Evolutionary conservation across 441 rosid species (phyloP).

Genomic region (Mallotus repandus): DNA sequence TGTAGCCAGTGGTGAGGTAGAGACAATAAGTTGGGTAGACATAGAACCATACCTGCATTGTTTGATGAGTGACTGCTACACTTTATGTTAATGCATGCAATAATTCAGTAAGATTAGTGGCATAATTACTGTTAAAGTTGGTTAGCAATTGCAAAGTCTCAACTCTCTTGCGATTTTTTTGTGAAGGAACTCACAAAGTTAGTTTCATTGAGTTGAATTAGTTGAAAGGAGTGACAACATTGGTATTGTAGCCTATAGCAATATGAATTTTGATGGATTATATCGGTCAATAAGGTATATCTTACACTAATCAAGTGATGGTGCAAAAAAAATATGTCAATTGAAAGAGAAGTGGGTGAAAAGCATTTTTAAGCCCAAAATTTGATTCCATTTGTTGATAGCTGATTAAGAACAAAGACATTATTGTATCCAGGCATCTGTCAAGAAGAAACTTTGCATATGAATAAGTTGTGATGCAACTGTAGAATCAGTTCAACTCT

Average conservation of each 20-base stretch:
- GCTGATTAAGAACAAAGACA: no score
- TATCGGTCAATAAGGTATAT: neutral
- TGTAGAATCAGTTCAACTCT: neutral
- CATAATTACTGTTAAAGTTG: neutral
- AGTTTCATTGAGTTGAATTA: neutral
- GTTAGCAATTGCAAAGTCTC: neutral
- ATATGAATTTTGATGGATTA: neutral
- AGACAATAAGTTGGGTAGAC: neutral
- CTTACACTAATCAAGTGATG: neutral
- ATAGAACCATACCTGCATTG: constrained; percentile 4
- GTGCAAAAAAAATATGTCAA: neutral
- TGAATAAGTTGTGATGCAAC: neutral
- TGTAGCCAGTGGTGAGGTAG: neutral
- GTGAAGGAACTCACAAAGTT: neutral
- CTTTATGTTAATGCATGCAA: no score
- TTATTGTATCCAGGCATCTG: no score
- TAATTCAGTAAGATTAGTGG: neutral
- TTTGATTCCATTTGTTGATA: neutral
- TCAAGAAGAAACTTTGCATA: neutral
- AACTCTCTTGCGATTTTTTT: neutral
- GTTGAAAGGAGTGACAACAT: neutral
- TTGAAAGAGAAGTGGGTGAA: neutral
- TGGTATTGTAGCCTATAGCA: no score
- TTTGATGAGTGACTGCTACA: neutral
- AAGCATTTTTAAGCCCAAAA: neutral